Evolutionary conservation across 139 green algal species (phyloP), one percentile per base, ranked within the genome.

Genomic region (Pleodorina starrii): DNA sequence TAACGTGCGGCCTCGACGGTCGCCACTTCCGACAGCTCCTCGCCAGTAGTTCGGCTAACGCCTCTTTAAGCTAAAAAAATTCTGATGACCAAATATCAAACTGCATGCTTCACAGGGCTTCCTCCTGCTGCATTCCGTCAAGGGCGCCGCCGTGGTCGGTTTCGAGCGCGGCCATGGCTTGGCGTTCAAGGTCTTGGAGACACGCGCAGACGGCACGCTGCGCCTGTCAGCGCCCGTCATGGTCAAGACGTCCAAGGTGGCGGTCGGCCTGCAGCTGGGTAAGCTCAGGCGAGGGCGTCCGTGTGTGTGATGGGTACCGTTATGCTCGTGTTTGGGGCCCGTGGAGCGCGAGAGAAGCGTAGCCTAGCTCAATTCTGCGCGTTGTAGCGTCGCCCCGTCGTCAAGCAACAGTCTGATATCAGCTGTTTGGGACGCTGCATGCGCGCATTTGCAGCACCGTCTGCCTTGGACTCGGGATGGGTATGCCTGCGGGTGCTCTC

Each of bases 191-290:
- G 75, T 66, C 12, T 9, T 68, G 29, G 46, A 83, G 16, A 42
- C 46, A 2, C 75, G 23, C 14, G 44, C 75, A 16, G 75, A 48
- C 27, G 75, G 75, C 27, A 46, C 43, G 11, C 1, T 43, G 0
- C 23, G 43, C 44, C 46, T 83, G 43, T 83, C 75, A 25, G 2
- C 75, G 29, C 75, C 75, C 14, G 75, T 83, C 7, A 43, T 83
- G 27, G 44, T 83, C 16, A 46, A 66, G 75, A n/a, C 46, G 17
- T 83, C 44, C 75, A 83, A 83, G 32, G n/a, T 83, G n/a, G 75
- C 75, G 10, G 44, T 83, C 17, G 75, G 75, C 27, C 7, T 83
- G 29, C 75, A 83, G 75, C 75, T 83, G 44, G 75, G 75, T 83
- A 76, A 76, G 68, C 35, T 14, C 29, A 19, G 19, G 57, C 12